Base-by-base conservation (phyloP, 805 yeast species). In the Candida manassasensis region DNA sequence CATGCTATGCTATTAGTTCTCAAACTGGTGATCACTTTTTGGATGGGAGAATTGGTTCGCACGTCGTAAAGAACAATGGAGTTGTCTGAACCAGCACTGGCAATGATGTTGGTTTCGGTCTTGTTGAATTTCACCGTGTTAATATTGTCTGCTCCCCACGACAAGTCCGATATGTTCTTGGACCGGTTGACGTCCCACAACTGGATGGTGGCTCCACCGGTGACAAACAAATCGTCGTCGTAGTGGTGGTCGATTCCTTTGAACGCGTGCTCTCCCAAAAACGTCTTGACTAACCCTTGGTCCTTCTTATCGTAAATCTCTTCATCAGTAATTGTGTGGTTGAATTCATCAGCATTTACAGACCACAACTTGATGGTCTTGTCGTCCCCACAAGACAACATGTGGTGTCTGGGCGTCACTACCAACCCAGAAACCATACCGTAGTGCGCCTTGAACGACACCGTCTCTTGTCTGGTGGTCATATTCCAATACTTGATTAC, bases 111-210 rank as follows among this genome's bases (percentile, higher is more conserved):
- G 4, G 95, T 84, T 55, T 93, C 97, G 1, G 95, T 85, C 57
- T 79, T 80, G 59, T 93, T 93, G 62, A 90, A 93, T 52, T 79
- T 77, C 22, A 90, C 96, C 5, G 80, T 71, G 36, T 71, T 79
- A 36, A 90, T 71, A 53, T 88, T 88, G 57, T 93, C 98, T 7
- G 95, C 95, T 34, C 97, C 98, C 99, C 99, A 93, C 2, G 94
- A 77, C 33, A 93, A 63, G 47, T 86, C 74, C 5, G 86, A 70
- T 3, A 83, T 57, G 18, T 95, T 88, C 49, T 83, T 79, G 18
- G 86, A 77, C 49, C 98, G 73, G 44, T 74, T 73, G 36, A 78
- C 66, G 57, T 93, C 95, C 99, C 99, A 93, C n/a, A 94, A 59
- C 53, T 89, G 87, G 37, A 94, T 83, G 12, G 73, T 68, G 0